phyloP scores from a whole-genome alignment of 2,329 filamentous ascomycete species.

The Pseudogymnoascus sp. region DNA sequence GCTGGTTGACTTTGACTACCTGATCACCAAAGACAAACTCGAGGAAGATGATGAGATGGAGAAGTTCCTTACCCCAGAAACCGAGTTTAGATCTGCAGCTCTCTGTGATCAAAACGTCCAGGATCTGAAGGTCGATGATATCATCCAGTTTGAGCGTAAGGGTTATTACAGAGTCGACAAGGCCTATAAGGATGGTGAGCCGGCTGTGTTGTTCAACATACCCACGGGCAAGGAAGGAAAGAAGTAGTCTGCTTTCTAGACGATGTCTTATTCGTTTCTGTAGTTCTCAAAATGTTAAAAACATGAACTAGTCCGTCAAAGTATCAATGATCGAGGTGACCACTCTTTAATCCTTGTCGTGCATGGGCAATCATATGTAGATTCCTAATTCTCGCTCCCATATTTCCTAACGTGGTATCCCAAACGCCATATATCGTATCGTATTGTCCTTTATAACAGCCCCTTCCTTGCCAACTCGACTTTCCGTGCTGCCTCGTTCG shows the following conservation, averaged over 20 bases:
- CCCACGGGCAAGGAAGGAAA: slow-evolving; percentile 50
- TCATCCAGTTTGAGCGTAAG: slow-evolving; percentile 91
- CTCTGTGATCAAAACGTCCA: slow-evolving; percentile 74
- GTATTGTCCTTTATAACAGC: slow-evolving; percentile 43
- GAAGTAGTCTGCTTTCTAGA: neutral
- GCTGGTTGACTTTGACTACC: slow-evolving; percentile 89
- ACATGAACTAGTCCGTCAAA: neutral
- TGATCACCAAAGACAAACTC: slow-evolving; percentile 91
- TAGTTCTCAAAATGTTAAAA: neutral
- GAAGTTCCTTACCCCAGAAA: slow-evolving; percentile 72
- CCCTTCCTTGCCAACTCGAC: slow-evolving; percentile 75
- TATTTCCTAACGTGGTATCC: neutral
- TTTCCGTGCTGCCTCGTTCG: slow-evolving; percentile 64
- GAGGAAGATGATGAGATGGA: slow-evolving; percentile 81
- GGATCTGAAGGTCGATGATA: slow-evolving; percentile 73
- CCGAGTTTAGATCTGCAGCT: slow-evolving; percentile 65
- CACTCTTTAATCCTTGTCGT: neutral
- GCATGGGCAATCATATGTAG: neutral
- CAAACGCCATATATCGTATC: slow-evolving; percentile 2
- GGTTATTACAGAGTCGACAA: slow-evolving; percentile 83
- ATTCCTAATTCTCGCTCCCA: neutral
- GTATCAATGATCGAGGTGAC: neutral
- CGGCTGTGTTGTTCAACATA: slow-evolving; percentile 59
- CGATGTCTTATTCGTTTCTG: neutral
- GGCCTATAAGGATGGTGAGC: slow-evolving; percentile 47